Evolutionary conservation across 1,284 basidiomycete genomes (phyloP).

Genomic region (Ustilago nuda): DNA sequence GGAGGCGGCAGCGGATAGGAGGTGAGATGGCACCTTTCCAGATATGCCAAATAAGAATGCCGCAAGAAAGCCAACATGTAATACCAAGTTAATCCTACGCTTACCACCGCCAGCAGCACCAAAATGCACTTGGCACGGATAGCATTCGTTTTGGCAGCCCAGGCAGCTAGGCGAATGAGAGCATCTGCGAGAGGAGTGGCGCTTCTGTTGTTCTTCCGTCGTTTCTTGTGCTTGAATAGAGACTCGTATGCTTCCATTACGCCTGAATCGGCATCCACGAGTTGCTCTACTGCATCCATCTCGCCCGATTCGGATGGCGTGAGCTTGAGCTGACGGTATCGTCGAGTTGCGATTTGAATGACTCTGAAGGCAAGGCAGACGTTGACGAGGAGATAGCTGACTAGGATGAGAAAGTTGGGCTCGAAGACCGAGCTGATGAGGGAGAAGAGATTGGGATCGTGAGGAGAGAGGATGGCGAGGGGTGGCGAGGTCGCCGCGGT

Average conservation of each 20-base stretch:
- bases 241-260: slow-evolving; percentile 12
- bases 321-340: slow-evolving; percentile 31
- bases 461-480: slow-evolving; percentile 17
- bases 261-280: slow-evolving; percentile 1
- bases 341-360: slow-evolving; percentile 28
- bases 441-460: slow-evolving; percentile 29
- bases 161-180: slow-evolving; percentile 30
- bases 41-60: slow-evolving; percentile 54
- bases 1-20: slow-evolving; percentile 29
- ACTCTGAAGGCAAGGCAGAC: slow-evolving; percentile 27
- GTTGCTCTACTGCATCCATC: slow-evolving; percentile 7
- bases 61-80: slow-evolving; percentile 66
- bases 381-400: slow-evolving; percentile 46
- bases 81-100: slow-evolving; percentile 49
- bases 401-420: slow-evolving; percentile 53
- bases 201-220: not conserved
- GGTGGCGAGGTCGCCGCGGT: not conserved
- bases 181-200: slow-evolving; percentile 31
- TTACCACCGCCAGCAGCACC: slow-evolving; percentile 32
- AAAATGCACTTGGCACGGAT: slow-evolving; percentile 26
- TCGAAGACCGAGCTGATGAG: slow-evolving; percentile 44
- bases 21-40: slow-evolving; percentile 41
- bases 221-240: slow-evolving; percentile 7
- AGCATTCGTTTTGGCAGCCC: slow-evolving; percentile 36
- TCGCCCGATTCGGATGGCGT: slow-evolving; percentile 15